Conservation (phyloP, 176 grass and related monocot genomes). For the Bonia amplexicaulis region DNA sequence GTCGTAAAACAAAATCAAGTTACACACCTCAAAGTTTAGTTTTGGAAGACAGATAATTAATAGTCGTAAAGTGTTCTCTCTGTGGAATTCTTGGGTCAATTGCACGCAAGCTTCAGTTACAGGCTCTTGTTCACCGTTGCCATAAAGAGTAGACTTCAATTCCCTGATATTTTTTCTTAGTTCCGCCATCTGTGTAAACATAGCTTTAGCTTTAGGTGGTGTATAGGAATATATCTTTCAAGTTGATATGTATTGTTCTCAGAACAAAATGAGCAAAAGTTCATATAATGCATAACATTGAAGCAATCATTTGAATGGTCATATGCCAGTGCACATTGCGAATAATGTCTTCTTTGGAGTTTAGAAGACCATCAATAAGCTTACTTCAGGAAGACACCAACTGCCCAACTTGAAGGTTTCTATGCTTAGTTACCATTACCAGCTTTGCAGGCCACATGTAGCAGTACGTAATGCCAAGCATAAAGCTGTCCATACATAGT, state of each 20-base stretch:
- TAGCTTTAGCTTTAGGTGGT: background rate
- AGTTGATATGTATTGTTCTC: background rate
- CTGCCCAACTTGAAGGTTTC: background rate
- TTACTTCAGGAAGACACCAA: background rate
- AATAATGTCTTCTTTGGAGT: background rate
- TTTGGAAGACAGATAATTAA: too few species aligned
- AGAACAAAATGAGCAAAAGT: background rate
- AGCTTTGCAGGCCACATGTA: background rate
- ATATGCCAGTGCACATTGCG: background rate
- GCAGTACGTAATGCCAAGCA: background rate
- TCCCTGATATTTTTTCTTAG: constrained; percentile 97
- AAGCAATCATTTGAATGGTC: background rate
- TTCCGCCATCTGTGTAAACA: constrained; percentile 71
- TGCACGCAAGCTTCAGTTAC: too few species aligned
- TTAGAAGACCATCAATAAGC: background rate
- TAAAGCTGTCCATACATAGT: background rate
- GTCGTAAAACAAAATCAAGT: too few species aligned
- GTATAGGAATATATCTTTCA: background rate
- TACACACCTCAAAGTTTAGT: too few species aligned
- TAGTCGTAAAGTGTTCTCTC: too few species aligned
- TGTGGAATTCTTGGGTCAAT: too few species aligned
- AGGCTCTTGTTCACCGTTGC: too few species aligned
- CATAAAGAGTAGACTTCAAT: too few species aligned
- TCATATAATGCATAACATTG: background rate
- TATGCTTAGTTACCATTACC: background rate